Conservation (phyloP, 2,329 filamentous ascomycete species). For the Alternaria conjuncta region DNA sequence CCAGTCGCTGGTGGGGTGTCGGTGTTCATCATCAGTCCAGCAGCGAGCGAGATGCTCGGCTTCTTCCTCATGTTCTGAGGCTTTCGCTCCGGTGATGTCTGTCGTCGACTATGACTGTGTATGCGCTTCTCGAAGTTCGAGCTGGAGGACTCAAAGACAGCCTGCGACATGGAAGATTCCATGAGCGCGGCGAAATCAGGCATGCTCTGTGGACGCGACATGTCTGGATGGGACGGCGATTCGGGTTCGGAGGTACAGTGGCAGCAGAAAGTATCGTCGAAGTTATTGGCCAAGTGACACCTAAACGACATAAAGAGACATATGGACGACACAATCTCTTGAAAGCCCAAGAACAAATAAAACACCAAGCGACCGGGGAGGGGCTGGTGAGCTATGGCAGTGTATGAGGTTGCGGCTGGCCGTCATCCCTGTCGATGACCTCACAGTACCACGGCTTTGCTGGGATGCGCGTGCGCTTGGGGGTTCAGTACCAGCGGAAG, state of each 20-base stretch:
- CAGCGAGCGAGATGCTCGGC: slow-evolving; percentile 43
- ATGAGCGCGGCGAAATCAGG: slow-evolving; percentile 42
- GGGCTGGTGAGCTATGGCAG: slow-evolving; percentile 16
- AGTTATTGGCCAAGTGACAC: slow-evolving; percentile 13
- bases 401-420: slow-evolving; percentile 29
- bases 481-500: slow-evolving; percentile 5
- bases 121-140: slow-evolving; percentile 32
- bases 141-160: slow-evolving; percentile 25
- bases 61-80: slow-evolving; percentile 36
- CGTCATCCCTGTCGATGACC: slow-evolving; percentile 45
- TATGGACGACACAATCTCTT: neutral
- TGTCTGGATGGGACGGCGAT: slow-evolving; percentile 6
- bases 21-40: slow-evolving; percentile 45
- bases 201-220: slow-evolving; percentile 45
- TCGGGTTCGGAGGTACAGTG: slow-evolving; percentile 1
- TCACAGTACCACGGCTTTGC: slow-evolving; percentile 25
- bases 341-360: slow-evolving; percentile 8
- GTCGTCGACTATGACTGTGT: slow-evolving; percentile 25
- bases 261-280: slow-evolving; percentile 16
- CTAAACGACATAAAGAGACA: slow-evolving; percentile 15
- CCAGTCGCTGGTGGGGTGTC: slow-evolving; percentile 20
- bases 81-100: slow-evolving; percentile 29
- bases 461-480: slow-evolving; percentile 10
- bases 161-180: slow-evolving; percentile 32
- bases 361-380: neutral